Evolutionary conservation across 352 stramenopile species (phyloP), one percentile per base, ranked within the genome.

Genomic region (Aphanomyces astaci): DNA sequence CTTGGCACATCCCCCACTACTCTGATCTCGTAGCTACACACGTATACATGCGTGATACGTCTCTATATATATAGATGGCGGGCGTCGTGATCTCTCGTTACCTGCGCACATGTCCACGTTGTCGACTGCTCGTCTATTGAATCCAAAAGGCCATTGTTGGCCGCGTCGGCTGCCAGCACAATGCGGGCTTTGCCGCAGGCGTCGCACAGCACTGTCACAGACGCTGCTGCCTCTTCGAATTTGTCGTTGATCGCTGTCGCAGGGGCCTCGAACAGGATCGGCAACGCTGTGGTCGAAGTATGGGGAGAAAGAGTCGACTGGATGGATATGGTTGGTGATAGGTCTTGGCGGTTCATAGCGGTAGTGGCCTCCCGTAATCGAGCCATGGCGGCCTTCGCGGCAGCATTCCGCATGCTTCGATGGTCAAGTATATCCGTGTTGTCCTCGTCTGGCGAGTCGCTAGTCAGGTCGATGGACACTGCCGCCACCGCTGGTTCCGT

Each of bases 171-270:
- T 1, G 71, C 43, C 11, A 78, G 82, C 24, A 95, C 55, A 22
- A 92, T 88, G 5, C 86, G 84, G 4, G 81, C 83, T 70, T 95
- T 95, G 66, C 78, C 79, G 67, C 86, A 95, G n/a, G 45, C 53
- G 71, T 95, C 86, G 39, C 86, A 95, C 59, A 90, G 88, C 15
- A 92, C 80, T 0, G 86, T 93, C 4, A 75, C 87, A 22, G 77
- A 83, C 62, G 80, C 74, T 43, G 90, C 82, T 2, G 88, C 46
- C 4, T 84, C 77, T 0, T 88, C 82, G 0, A 72, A 75, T 19
- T 87, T 70, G 0, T 77, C 71, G 13, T 40, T 65, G 43, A 48
- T n/a, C n/a, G n/a, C 52, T 66, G 28, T 17, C 4, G 39, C 13
- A 49, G 31, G n/a, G 31, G 40, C 22, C 36, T n/a, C 49, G 32